These are phyloP conservation scores for Backusella mclennaniae DNA, from an alignment of 192 early-diverging fungal species.

Conservation along the genomic window DNA sequence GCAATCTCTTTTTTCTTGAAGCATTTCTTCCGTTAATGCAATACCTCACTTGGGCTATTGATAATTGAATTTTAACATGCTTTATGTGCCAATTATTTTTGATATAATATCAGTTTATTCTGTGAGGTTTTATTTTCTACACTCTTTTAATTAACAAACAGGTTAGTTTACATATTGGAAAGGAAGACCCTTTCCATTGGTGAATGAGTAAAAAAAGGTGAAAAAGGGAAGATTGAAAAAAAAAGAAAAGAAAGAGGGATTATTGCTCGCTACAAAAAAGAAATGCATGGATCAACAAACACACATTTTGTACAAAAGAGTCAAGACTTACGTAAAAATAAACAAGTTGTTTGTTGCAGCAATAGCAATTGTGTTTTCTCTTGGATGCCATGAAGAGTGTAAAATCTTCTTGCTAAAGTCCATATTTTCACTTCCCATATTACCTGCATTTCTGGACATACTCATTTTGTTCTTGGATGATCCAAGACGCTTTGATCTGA, in stretches of 20 bases:
- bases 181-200: neutral
- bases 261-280: conserved; percentile 3
- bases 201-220: neutral
- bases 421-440: conserved; percentile 60
- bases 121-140: neutral
- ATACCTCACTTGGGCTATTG: too few relatives aligned
- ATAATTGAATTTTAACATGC: too few relatives aligned
- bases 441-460: conserved; percentile 38
- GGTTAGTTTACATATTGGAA: neutral
- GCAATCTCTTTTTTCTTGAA: too few relatives aligned
- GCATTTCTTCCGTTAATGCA: too few relatives aligned
- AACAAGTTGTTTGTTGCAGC: conserved; percentile 95
- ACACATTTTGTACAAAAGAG: neutral
- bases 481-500: conserved; percentile 80
- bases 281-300: neutral
- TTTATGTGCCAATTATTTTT: too few relatives aligned
- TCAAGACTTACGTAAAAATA: conserved; percentile 58
- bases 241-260: neutral
- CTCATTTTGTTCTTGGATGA: conserved; percentile 76
- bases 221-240: neutral
- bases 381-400: conserved; percentile 93
- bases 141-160: neutral
- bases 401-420: conserved; percentile 91
- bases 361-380: conserved; percentile 87
- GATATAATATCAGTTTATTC: too few relatives aligned